Evolutionary conservation across 75 land plant species (phyloP).

Genomic region (Cryptomeria japonica): DNA sequence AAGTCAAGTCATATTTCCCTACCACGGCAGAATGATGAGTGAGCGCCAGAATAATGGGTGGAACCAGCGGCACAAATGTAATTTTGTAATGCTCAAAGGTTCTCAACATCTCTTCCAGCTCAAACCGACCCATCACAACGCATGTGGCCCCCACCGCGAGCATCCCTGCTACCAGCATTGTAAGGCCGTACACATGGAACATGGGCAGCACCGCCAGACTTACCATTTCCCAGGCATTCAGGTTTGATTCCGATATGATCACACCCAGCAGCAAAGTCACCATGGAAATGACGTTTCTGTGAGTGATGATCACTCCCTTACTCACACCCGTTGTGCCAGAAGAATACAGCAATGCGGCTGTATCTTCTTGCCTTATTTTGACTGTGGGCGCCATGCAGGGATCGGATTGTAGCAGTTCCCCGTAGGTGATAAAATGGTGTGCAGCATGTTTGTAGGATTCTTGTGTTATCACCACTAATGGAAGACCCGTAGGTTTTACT

Average conservation of each 20-base stretch:
- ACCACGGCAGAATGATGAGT: slow-evolving; percentile 19
- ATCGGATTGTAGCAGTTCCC: neutral
- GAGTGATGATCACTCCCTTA: slow-evolving; percentile 21
- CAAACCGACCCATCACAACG: slow-evolving; percentile 60
- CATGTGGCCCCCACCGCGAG: slow-evolving; percentile 45
- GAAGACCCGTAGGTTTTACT: slow-evolving; percentile 19
- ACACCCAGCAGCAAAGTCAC: neutral
- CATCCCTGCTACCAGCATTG: slow-evolving; percentile 44
- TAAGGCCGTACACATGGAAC: slow-evolving; percentile 80
- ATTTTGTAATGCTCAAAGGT: slow-evolving; percentile 40
- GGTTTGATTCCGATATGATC: slow-evolving; percentile 40
- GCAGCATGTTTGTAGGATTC: neutral
- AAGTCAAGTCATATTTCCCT: slow-evolving; percentile 26
- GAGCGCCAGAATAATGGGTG: slow-evolving; percentile 54
- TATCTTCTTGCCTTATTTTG: slow-evolving; percentile 13
- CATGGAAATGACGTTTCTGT: slow-evolving; percentile 14
- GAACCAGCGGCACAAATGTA: slow-evolving; percentile 66
- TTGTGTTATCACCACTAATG: slow-evolving; percentile 25
- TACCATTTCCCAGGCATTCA: slow-evolving; percentile 34
- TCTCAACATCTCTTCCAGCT: slow-evolving; percentile 31
- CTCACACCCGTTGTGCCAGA: slow-evolving; percentile 29
- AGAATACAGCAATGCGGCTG: slow-evolving; percentile 23
- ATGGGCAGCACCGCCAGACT: slow-evolving; percentile 61
- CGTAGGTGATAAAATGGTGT: slow-evolving; percentile 17
- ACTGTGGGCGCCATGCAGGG: neutral